A percentile compares a stretch with the other conserved stretches of the same genome.
Evolutionary conservation across 495 filamentous ascomycete genomes (phyloP).

Genomic region (Penicillium canariense): DNA sequence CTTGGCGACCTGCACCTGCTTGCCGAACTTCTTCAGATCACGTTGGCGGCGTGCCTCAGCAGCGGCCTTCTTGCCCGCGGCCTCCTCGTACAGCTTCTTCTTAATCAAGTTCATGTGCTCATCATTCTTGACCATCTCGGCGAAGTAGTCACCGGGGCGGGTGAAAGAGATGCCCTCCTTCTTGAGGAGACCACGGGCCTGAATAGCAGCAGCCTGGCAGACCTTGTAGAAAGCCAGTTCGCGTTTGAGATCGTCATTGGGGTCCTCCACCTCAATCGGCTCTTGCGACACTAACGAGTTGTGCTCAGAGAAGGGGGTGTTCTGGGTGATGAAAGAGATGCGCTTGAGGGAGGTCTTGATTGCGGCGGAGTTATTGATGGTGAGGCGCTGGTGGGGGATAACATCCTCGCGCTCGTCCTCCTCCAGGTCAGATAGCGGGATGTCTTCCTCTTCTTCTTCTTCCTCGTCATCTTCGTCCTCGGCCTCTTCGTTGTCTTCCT

Average conservation of each 20-base stretch:
- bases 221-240: slow-evolving; percentile 94
- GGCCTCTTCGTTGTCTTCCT: slow-evolving; percentile 30
- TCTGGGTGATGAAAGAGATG: slow-evolving; percentile 62
- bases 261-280: slow-evolving; percentile 58
- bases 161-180: slow-evolving; percentile 82
- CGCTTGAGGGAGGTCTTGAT: slow-evolving; percentile 74
- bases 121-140: slow-evolving; percentile 97
- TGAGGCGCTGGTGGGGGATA: slow-evolving; percentile 85
- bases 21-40: slow-evolving; percentile 98
- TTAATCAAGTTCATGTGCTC: slow-evolving; percentile 98
- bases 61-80: slow-evolving; percentile 85
- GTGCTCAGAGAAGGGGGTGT: slow-evolving; percentile 63
- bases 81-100: slow-evolving; percentile 88
- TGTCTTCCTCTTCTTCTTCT: slow-evolving; percentile 56
- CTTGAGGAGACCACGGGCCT: slow-evolving; percentile 69
- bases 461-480: slow-evolving; percentile 47
- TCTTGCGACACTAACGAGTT: slow-evolving; percentile 56
- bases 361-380: slow-evolving; percentile 93
- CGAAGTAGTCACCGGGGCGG: slow-evolving; percentile 90
- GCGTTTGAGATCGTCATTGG: slow-evolving; percentile 83
- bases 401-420: slow-evolving; percentile 82
- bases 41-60: slow-evolving; percentile 87
- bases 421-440: slow-evolving; percentile 80
- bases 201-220: slow-evolving; percentile 71
- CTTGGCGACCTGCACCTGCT: slow-evolving; percentile 96